Evolutionary conservation across 148 eudicot species (phyloP), one percentile per base, ranked within the genome.

Genomic region (Amaranthus cruentus): DNA sequence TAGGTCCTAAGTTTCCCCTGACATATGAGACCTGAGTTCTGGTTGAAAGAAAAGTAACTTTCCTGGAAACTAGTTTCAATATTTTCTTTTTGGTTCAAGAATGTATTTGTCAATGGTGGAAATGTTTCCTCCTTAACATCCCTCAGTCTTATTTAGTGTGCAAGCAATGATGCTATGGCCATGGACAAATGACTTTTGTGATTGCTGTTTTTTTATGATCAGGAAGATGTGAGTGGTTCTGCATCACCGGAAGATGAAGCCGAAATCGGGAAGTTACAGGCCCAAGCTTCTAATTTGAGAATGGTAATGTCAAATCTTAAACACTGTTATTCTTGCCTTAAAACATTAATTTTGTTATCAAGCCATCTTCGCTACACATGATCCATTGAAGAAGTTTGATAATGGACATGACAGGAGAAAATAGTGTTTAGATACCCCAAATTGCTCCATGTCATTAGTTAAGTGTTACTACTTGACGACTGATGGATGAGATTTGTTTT

Each of bases 241-340:
- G 73, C 62, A 66, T 78, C 86, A 57, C 81, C 73, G 4, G 82
- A 69, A 55, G 90, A 91, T 75, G 80, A 87, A 76, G 81, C 80
- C 74, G 92, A 88, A 74, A 78, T 80, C 7, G 90, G 83, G 66
- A 82, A 84, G 77, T 76, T 94, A 78, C 93, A 91, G 75, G 96
- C 88, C 69, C 87, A 77, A 60, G 86, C 86, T 28, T 80, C 89
- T 70, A 58, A 56, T 18, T 75, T 94, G 52, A 87, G 83, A 68
- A 84, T 78, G 97, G 97, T 94, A 87, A 69, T 64, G 48, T 44
- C 47, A 12, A 49, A 46, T 28, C 55, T 63, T 28, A 12, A 43
- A 70, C 48, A 43, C 3, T 43, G 48, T 47, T 76, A 18, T 67
- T 50, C 6, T 66, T 12, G 6, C 47, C 4, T 21, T 60, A 43